Conservation (phyloP, 306 rosid species). For the Medicago arabica region DNA sequence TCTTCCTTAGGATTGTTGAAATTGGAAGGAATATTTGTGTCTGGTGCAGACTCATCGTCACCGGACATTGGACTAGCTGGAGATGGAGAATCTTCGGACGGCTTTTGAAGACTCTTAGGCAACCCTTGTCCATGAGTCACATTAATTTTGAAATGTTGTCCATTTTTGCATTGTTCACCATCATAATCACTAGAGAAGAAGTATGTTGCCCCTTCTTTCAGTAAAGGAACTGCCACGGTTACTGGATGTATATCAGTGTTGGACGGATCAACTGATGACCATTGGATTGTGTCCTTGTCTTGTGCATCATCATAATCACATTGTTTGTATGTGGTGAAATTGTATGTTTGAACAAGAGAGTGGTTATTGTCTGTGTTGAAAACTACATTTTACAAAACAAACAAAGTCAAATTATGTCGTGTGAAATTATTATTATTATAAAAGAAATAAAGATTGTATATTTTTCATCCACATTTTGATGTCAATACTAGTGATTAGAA, state of each 20-base stretch:
- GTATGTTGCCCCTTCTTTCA: constrained; percentile 69
- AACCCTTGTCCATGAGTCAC: constrained; percentile 84
- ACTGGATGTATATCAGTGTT: constrained; percentile 52
- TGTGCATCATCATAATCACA: constrained; percentile 73
- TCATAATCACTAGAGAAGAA: constrained; percentile 89
- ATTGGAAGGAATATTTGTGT: constrained; percentile 80
- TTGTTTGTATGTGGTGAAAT: constrained; percentile 68
- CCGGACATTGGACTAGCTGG: constrained; percentile 65
- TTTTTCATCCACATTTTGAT: too few relatives aligned
- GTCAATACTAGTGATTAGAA: too few relatives aligned
- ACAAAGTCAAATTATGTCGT: not conserved
- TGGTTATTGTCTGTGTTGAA: constrained; percentile 87
- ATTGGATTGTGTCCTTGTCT: constrained; percentile 71
- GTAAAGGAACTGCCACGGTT: constrained; percentile 66
- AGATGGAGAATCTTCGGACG: constrained; percentile 61
- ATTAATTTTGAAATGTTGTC: constrained; percentile 69
- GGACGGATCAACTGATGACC: constrained; percentile 69
- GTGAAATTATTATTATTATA: not conserved
- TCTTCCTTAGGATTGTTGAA: constrained; percentile 65
- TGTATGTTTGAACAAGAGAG: constrained; percentile 75
- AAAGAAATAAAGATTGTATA: too few relatives aligned
- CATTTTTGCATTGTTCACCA: constrained; percentile 83
- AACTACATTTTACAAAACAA: constrained; percentile 56
- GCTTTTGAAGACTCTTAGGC: constrained; percentile 49
- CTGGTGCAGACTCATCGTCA: constrained; percentile 71